These are phyloP conservation scores for Apiotrichum domesticum DNA, from an alignment of 1,284 basidiomycete genomes.

Conservation along the genomic window DNA sequence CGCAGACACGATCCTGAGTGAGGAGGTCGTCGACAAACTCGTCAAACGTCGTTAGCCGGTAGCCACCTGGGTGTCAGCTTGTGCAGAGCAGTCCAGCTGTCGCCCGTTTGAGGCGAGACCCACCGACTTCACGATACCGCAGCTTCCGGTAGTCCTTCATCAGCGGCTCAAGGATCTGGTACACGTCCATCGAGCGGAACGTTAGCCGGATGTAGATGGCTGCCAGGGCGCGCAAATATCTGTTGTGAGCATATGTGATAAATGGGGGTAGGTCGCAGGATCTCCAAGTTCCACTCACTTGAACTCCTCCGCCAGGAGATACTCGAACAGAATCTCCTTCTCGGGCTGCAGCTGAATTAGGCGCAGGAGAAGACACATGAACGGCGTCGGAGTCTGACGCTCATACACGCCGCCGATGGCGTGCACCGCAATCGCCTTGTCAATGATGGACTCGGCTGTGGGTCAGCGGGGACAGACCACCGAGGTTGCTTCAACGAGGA, in stretches of 20 bases:
- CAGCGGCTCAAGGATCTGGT: conserved; percentile 86
- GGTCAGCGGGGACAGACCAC: neutral
- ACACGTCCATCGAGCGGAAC: conserved; percentile 81
- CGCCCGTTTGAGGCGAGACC: conserved; percentile 30
- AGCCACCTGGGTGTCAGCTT: conserved; percentile 54
- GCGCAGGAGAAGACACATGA: conserved; percentile 85
- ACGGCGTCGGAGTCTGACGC: conserved; percentile 86
- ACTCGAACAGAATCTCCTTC: conserved; percentile 91
- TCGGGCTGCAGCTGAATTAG: conserved; percentile 95
- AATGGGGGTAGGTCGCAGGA: no score
- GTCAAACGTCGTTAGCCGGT: conserved; percentile 79
- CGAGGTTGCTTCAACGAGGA: neutral
- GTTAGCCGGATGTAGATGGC: conserved; percentile 94
- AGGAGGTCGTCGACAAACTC: conserved; percentile 84
- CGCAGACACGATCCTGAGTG: conserved; percentile 86
- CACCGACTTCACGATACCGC: conserved; percentile 71
- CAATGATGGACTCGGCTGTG: conserved; percentile 82
- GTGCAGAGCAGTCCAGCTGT: neutral
- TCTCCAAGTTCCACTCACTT: conserved; percentile 58
- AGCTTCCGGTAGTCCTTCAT: conserved; percentile 91
- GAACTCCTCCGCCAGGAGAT: conserved; percentile 91
- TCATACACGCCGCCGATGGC: conserved; percentile 84
- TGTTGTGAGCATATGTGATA: conserved; percentile 37
- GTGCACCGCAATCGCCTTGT: conserved; percentile 76
- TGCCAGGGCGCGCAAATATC: conserved; percentile 87